phyloP scores from a whole-genome alignment of 2,329 filamentous ascomycete genomes.

The Monosporascus sp. region DNA sequence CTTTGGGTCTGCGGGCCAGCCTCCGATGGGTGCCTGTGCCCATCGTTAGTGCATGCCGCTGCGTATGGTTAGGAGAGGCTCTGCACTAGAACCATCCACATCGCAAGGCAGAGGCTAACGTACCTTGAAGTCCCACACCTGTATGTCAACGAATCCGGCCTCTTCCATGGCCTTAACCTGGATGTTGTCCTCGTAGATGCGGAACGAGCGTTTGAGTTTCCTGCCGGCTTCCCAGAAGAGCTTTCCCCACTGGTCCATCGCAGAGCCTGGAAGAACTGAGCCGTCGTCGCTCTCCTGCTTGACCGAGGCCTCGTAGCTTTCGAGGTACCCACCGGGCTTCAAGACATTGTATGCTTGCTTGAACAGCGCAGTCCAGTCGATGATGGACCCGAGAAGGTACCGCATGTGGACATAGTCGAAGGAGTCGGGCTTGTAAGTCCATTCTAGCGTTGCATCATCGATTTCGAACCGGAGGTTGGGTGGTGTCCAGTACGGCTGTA shows the following conservation, averaged over 20 bases:
- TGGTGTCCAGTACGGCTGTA: constrained; percentile 53
- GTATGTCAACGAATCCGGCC: constrained; percentile 53
- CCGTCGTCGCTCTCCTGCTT: constrained; percentile 18
- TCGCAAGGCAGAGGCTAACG: background rate
- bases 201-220: constrained; percentile 40
- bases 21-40: constrained; percentile 17
- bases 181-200: constrained; percentile 46
- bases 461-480: constrained; percentile 60
- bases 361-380: constrained; percentile 48
- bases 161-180: constrained; percentile 47
- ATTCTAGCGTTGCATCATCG: constrained; percentile 51
- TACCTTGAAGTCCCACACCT: constrained; percentile 47
- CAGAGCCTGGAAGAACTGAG: constrained; percentile 11
- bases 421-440: constrained; percentile 36
- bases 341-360: constrained; percentile 43
- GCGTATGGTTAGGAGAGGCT: background rate
- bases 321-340: constrained; percentile 42
- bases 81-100: no score
- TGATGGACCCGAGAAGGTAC: constrained; percentile 47
- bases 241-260: constrained; percentile 19
- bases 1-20: constrained; percentile 24
- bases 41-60: background rate
- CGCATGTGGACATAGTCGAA: constrained; percentile 56
- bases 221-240: constrained; percentile 37
- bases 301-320: constrained; percentile 16